phyloP scores from a whole-genome alignment of 2,329 filamentous ascomycete species.

The Beauveria rudraprayagi region DNA sequence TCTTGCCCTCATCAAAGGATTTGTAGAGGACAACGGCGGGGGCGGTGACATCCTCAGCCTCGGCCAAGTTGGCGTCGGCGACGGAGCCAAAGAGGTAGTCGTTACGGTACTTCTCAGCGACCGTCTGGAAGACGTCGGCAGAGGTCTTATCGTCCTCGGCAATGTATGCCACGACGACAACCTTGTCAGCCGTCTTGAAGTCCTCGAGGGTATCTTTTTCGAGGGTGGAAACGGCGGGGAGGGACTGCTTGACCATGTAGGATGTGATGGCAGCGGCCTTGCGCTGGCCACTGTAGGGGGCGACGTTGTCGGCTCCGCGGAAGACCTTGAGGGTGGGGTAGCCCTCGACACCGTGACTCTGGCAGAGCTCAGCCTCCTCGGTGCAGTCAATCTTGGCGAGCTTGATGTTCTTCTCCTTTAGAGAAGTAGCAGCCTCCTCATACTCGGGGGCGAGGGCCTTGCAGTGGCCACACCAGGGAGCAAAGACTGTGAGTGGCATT shows the following conservation, averaged over 20 bases:
- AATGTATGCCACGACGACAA: constrained; percentile 87
- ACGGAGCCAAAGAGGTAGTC: constrained; percentile 86
- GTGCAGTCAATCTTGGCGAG: constrained; percentile 92
- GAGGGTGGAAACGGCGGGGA: constrained; percentile 82
- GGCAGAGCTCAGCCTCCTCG: constrained; percentile 85
- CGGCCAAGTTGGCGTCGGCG: constrained; percentile 73
- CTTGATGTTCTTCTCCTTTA: constrained; percentile 83
- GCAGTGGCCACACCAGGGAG: constrained; percentile 97
- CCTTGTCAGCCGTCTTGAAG: constrained; percentile 97
- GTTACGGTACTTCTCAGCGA: constrained; percentile 73
- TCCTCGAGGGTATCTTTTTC: constrained; percentile 78
- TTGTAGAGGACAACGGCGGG: constrained; percentile 94
- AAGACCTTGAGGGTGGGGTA: constrained; percentile 99
- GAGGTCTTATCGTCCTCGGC: constrained; percentile 72
- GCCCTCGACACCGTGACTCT: constrained; percentile 83
- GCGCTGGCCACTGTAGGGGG: constrained; percentile 79
- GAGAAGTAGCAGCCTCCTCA: constrained; percentile 72
- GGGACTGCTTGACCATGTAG: constrained; percentile 97
- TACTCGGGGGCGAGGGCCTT: constrained; percentile 94
- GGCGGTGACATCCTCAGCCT: constrained; percentile 81
- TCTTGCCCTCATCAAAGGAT: constrained; percentile 94
- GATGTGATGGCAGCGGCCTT: constrained; percentile 71
- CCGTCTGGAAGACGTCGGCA: constrained; percentile 72
- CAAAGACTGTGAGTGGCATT: constrained; percentile 57
- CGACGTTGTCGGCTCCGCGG: constrained; percentile 75